Base-by-base conservation (phyloP, 176 grass and related monocot genomes). In the Metroxylon sagu region DNA sequence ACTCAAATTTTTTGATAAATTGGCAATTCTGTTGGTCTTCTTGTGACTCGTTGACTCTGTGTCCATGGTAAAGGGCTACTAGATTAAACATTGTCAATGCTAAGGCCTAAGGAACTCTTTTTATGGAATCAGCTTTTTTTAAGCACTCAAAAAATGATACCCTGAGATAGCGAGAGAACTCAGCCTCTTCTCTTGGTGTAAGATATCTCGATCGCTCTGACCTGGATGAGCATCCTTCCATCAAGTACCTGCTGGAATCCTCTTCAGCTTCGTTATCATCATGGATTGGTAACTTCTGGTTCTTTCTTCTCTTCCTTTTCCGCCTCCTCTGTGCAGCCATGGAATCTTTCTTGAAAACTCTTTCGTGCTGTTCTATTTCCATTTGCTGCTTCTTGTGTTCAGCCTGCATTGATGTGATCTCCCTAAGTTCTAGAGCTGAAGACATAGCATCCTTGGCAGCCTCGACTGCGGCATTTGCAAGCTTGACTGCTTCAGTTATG, bases 91-190 rank as follows among this genome's bases (percentile, higher is more conserved):
- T 18, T 29, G 5, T 4, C 8, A 16, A 29, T 15, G 5, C 1
- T 2, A 4, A 6, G 2, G 6, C 51, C 43, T 2, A n/a, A 7
- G 16, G 52, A 30, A 52, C 26, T 35, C 35, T 3, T 12, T 10
- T 8, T 12, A 43, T 2, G 35, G 35, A 43, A 43, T 43, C 12
- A 43, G 12, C 2, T 7, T 43, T 7, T 43, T 43, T 31, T 14
- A 43, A 43, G 56, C 39, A 25, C 43, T 18, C 4, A 51, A 25
- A 12, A 49, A 25, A 52, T 16, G 39, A 51, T 71, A 21, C 18
- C 56, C 67, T 56, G 28, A 79, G 61, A 67, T 54, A 79, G 43
- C 61, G 48, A 79, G 77, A 79, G 58, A 79, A 71, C 14, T 70
- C 69, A 1, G 69, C 69, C 19, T 79, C 77, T 43, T 79, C 69